A percentile compares a stretch with the other conserved stretches of the same genome.
Conservation (phyloP, 1,284 basidiomycete genomes). For the Moniliella sp. region DNA sequence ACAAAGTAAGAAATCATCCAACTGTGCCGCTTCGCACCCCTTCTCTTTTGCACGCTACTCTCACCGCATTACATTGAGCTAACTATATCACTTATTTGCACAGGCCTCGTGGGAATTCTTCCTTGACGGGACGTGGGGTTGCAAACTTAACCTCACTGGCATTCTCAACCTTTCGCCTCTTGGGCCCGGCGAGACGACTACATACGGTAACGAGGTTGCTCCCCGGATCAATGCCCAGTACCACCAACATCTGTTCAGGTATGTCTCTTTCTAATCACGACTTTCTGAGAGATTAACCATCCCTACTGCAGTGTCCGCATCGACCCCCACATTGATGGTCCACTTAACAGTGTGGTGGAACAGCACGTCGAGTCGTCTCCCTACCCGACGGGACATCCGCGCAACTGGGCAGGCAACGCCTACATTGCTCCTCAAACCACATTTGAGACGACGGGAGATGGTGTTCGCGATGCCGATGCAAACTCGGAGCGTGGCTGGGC, state of each 20-base stretch:
- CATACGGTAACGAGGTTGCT: constrained; percentile 58
- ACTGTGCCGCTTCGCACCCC: too few relatives aligned
- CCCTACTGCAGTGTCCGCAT: constrained; percentile 48
- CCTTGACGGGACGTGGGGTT: constrained; percentile 54
- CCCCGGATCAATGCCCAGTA: constrained; percentile 69
- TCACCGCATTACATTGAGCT: too few relatives aligned
- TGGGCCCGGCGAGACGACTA: constrained; percentile 39
- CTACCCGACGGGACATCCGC: constrained; percentile 46
- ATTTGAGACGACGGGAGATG: constrained; percentile 43
- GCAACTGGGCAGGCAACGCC: constrained; percentile 36
- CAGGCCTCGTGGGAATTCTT: constrained; percentile 59
- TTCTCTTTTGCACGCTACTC: too few relatives aligned
- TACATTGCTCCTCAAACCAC: constrained; percentile 49
- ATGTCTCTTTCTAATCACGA: too few relatives aligned
- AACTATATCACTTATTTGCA: too few relatives aligned
- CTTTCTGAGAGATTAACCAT: too few relatives aligned
- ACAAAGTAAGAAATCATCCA: constrained; percentile 53
- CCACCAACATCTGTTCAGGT: constrained; percentile 60
- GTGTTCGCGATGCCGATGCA: constrained; percentile 46
- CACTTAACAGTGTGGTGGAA: constrained; percentile 31
- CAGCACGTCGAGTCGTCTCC: constrained; percentile 40
- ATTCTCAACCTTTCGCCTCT: constrained; percentile 41
- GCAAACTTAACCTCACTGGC: constrained; percentile 62
- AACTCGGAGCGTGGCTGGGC: constrained; percentile 52
- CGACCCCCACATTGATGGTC: constrained; percentile 71